Percentiles rank a stretch among this genome's conserved stretches.
phyloP scores from a whole-genome alignment of 1,139 yeast genomes.

The Kodamaea anthophila region DNA sequence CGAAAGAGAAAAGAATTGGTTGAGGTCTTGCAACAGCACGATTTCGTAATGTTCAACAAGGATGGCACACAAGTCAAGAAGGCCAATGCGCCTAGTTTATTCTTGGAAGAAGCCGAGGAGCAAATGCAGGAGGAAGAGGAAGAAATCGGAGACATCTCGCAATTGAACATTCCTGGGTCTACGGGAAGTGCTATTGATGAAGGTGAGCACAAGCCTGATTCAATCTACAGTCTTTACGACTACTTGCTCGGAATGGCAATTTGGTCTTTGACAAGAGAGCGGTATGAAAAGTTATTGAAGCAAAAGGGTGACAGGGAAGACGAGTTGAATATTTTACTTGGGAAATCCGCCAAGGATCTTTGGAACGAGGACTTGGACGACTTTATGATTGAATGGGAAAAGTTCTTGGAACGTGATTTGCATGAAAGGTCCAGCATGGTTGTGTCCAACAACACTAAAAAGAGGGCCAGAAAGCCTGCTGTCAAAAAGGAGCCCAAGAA shows the following conservation, averaged over 20 bases:
- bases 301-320: conserved; percentile 69
- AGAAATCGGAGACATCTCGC: conserved; percentile 36
- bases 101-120: conserved; percentile 23
- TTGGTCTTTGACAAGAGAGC: conserved; percentile 88
- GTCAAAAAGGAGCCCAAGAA: conserved; percentile 16
- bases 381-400: conserved; percentile 61
- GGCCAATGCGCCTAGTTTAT: conserved; percentile 15
- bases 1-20: conserved; percentile 63
- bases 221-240: conserved; percentile 55
- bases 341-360: conserved; percentile 74
- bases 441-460: conserved; percentile 23
- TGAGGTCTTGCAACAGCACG: conserved; percentile 51
- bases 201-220: conserved; percentile 33
- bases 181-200: conserved; percentile 24
- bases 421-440: conserved; percentile 26
- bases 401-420: conserved; percentile 41
- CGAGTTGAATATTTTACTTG: conserved; percentile 63
- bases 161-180: conserved; percentile 19
- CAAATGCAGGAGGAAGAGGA: conserved; percentile 30
- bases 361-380: conserved; percentile 82
- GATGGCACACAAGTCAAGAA: conserved; percentile 47
- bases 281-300: conserved; percentile 70
- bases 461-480: conserved; percentile 22
- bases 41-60: conserved; percentile 74
- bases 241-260: conserved; percentile 83